Percentiles rank a stretch among this genome's conserved stretches.
These are phyloP conservation scores for Biscogniauxia sp. DNA, from an alignment of 2,329 filamentous ascomycete species.

Conservation along the genomic window DNA sequence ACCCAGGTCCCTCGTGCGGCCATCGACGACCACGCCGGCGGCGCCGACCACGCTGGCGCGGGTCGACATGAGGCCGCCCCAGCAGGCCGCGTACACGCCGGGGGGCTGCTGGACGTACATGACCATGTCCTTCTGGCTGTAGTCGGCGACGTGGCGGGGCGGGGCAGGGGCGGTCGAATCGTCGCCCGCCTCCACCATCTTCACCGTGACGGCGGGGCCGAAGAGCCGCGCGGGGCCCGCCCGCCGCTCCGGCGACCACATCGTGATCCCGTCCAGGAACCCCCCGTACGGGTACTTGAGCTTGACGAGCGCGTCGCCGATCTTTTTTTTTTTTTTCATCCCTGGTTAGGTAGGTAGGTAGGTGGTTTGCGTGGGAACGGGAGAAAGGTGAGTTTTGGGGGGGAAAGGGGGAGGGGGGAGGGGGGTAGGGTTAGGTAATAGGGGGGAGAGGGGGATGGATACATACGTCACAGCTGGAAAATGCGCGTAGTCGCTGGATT, in stretches of 20 bases:
- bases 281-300: slow-evolving; percentile 48
- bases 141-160: background rate
- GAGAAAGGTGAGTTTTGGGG: too few species aligned
- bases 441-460: too few species aligned
- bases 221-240: slow-evolving; percentile 50
- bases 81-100: slow-evolving; percentile 47
- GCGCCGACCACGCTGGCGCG: slow-evolving; percentile 44
- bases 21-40: slow-evolving; percentile 50
- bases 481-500: background rate
- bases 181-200: slow-evolving; percentile 43
- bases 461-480: background rate
- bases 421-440: too few species aligned
- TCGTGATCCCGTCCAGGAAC: slow-evolving; percentile 51
- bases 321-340: background rate
- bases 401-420: too few species aligned
- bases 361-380: too few species aligned
- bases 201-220: slow-evolving; percentile 54
- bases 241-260: slow-evolving; percentile 53
- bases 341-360: too few species aligned
- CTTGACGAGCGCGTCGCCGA: slow-evolving; percentile 47
- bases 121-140: slow-evolving; percentile 36
- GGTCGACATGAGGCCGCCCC: slow-evolving; percentile 53
- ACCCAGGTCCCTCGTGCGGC: slow-evolving; percentile 50
- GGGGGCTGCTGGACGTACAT: slow-evolving; percentile 50
- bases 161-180: background rate